phyloP scores from a whole-genome alignment of 768 basidiomycete species.

The Leucocoprinus birnbaumii region DNA sequence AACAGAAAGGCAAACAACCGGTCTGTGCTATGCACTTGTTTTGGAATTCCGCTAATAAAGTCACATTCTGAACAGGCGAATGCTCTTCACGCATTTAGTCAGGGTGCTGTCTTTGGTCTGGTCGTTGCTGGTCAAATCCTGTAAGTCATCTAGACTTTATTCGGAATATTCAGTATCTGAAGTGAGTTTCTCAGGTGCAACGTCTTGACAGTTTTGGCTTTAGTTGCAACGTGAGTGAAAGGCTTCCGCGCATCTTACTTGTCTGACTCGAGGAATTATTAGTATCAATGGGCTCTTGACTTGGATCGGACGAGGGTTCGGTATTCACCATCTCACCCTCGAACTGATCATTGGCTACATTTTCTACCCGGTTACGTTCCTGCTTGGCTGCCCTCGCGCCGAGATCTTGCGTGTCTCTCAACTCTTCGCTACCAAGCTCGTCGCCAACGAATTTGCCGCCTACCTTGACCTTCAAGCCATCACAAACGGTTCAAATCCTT shows the following conservation, averaged over 20 bases:
- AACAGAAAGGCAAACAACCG: conserved; percentile 45
- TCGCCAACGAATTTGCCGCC: conserved; percentile 86
- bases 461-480: conserved; percentile 60
- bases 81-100: conserved; percentile 84
- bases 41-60: neutral
- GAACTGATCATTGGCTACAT: conserved; percentile 85
- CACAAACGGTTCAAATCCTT: conserved; percentile 41
- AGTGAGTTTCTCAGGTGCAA: conserved; percentile 52
- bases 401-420: conserved; percentile 82
- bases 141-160: conserved; percentile 34
- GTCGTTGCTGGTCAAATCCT: conserved; percentile 86
- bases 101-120: conserved; percentile 82
- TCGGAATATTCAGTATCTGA: neutral
- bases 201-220: conserved; percentile 80
- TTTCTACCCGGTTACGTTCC: conserved; percentile 85
- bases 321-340: conserved; percentile 77
- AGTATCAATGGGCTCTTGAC: conserved; percentile 82
- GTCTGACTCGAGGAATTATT: neutral
- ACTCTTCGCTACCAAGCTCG: conserved; percentile 81
- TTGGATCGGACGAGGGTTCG: conserved; percentile 87
- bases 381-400: conserved; percentile 72
- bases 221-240: conserved; percentile 57
- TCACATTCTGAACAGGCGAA: conserved; percentile 46
- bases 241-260: too few species aligned
- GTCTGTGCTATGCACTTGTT: conserved; percentile 26